Conservation (phyloP, 306 rosid species). For the Prinsepia uniflora region DNA sequence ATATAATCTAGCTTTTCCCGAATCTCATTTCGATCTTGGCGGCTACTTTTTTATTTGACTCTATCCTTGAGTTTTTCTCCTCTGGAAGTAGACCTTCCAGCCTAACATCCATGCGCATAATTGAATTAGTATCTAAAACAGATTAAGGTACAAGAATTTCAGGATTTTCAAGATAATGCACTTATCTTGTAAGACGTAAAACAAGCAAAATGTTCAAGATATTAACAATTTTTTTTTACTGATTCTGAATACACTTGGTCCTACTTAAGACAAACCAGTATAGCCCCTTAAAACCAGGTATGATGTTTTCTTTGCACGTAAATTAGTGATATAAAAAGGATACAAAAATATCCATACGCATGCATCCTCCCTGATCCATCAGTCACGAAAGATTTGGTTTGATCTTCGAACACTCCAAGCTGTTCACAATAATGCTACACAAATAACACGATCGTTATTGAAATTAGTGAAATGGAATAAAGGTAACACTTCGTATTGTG, state of each 20-base stretch:
- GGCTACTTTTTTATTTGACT: constrained; percentile 25
- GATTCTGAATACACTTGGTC: background rate
- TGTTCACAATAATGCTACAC: constrained; percentile 64
- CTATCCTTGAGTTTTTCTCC: constrained; percentile 31
- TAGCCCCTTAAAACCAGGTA: background rate
- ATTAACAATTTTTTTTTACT: background rate
- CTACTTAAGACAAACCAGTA: background rate
- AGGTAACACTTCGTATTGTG: background rate
- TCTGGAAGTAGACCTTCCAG: constrained; percentile 20
- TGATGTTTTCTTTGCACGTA: background rate
- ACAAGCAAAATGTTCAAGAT: background rate
- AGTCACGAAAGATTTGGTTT: constrained; percentile 84
- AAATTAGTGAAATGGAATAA: background rate
- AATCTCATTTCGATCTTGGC: constrained; percentile 36
- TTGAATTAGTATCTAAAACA: constrained; percentile 60
- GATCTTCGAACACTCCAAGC: constrained; percentile 63
- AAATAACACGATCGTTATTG: background rate
- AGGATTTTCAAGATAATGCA: background rate
- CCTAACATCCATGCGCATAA: constrained; percentile 60
- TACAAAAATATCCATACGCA: constrained; percentile 72
- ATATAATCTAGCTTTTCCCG: constrained; percentile 43
- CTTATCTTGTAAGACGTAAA: background rate
- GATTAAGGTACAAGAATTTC: constrained; percentile 25
- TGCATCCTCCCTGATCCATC: constrained; percentile 80
- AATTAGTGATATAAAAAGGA: constrained; percentile 37